phyloP scores from a whole-genome alignment of 2,329 filamentous ascomycete genomes.

The Xylariaceae sp. region DNA sequence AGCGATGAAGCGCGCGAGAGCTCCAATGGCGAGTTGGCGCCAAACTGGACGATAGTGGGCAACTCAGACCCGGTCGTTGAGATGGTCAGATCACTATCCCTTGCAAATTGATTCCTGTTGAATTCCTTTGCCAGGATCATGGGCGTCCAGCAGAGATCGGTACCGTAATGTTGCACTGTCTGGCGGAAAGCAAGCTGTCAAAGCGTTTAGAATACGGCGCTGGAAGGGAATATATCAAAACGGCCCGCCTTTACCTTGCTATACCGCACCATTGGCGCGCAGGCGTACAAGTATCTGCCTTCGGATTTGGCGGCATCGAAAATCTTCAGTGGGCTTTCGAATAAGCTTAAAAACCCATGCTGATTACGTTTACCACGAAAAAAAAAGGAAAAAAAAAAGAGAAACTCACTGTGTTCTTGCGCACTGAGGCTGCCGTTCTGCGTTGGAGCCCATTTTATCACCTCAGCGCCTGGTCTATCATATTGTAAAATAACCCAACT shows the following conservation, averaged over 20 bases:
- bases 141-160: conserved; percentile 73
- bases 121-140: conserved; percentile 76
- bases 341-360: conserved; percentile 9
- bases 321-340: conserved; percentile 47
- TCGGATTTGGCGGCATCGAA: conserved; percentile 50
- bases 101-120: conserved; percentile 64
- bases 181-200: conserved; percentile 67
- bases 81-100: conserved; percentile 69
- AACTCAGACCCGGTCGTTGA: conserved; percentile 57
- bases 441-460: conserved; percentile 32
- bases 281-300: conserved; percentile 50
- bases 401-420: conserved; percentile 35
- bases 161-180: conserved; percentile 67
- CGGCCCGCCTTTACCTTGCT: conserved; percentile 32
- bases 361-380: neutral
- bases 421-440: conserved; percentile 25
- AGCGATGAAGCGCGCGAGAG: conserved; percentile 67
- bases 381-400: neutral
- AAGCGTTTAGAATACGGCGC: neutral
- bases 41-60: conserved; percentile 71
- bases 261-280: conserved; percentile 51
- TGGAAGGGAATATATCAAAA: neutral
- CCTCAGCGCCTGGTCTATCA: conserved; percentile 7
- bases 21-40: conserved; percentile 65
- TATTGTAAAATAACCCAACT: conserved; percentile 3